These are phyloP conservation scores for Backusella liffmaniae DNA, from an alignment of 192 early-diverging fungal species.

Conservation along the genomic window DNA sequence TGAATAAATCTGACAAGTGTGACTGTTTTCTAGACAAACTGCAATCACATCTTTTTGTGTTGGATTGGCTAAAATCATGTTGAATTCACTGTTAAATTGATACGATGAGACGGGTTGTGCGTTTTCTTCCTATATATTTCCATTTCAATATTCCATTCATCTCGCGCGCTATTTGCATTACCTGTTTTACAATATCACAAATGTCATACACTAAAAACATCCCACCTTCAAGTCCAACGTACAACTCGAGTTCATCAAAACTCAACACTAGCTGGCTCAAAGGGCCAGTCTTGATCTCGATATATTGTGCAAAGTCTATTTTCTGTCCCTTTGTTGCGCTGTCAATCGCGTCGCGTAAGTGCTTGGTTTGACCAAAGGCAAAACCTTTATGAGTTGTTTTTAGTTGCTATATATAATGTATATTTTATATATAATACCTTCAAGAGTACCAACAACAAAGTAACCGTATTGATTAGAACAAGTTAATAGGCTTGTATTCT, in stretches of 20 bases:
- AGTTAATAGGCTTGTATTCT: constrained; percentile 50
- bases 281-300: constrained; percentile 25
- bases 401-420: background rate
- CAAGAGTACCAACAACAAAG: constrained; percentile 61
- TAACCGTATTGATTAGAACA: constrained; percentile 67
- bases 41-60: constrained; percentile 47
- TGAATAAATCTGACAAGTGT: constrained; percentile 36
- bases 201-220: constrained; percentile 37
- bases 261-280: constrained; percentile 35
- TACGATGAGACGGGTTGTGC: constrained; percentile 35
- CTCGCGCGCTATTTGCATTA: constrained; percentile 11
- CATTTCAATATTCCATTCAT: background rate
- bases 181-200: constrained; percentile 37
- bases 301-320: constrained; percentile 22
- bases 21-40: constrained; percentile 41
- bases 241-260: constrained; percentile 41
- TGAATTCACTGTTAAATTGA: constrained; percentile 47
- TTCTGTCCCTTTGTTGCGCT: constrained; percentile 14
- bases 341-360: constrained; percentile 40
- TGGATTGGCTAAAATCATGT: constrained; percentile 64
- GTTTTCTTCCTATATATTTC: constrained; percentile 21
- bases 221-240: constrained; percentile 40
- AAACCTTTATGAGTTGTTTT: constrained; percentile 30
- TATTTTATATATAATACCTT: constrained; percentile 41
- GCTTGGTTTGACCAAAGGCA: constrained; percentile 29